Percentiles rank a stretch among this genome's conserved stretches.
phyloP scores from a whole-genome alignment of 305 asterid species.

The Fraxinus xanthoxyloides region DNA sequence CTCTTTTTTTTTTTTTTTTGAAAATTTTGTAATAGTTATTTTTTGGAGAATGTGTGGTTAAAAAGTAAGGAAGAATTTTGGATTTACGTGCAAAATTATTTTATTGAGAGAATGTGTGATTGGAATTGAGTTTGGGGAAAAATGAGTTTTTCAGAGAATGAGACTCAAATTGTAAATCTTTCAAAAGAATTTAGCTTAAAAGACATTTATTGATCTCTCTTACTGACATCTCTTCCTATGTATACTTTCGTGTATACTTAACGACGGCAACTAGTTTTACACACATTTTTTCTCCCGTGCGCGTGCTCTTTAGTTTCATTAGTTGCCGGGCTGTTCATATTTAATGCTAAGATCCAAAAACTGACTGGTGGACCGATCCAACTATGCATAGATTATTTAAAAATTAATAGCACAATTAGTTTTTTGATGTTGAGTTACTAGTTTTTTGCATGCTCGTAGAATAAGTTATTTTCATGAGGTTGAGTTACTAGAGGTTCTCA shows the following conservation, averaged over 20 bases:
- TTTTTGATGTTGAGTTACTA: not conserved
- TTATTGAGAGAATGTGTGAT: not conserved
- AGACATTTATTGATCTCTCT: not conserved
- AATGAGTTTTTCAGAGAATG: not conserved
- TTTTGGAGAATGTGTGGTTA: not conserved
- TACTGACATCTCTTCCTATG: not conserved
- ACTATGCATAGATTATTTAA: not conserved
- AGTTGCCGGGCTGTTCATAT: not conserved
- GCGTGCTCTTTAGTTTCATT: not conserved
- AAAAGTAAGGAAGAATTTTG: not conserved
- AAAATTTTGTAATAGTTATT: not conserved
- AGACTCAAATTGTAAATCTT: not conserved
- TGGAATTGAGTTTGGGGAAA: not conserved
- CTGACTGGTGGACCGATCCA: not conserved
- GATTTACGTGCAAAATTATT: not conserved
- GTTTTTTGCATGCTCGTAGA: not conserved
- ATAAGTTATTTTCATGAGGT: not conserved
- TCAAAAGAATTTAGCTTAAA: not conserved
- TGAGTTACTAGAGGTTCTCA: not conserved
- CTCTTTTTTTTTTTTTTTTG: not conserved
- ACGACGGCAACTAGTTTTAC: not conserved
- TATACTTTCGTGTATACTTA: not conserved
- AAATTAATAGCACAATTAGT: not conserved
- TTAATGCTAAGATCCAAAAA: not conserved
- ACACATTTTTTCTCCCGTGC: not conserved